Percentiles rank a stretch among this genome's conserved stretches.
These are phyloP conservation scores for Monosporozyma aerobia DNA, from an alignment of 805 yeast species.

Conservation along the genomic window DNA sequence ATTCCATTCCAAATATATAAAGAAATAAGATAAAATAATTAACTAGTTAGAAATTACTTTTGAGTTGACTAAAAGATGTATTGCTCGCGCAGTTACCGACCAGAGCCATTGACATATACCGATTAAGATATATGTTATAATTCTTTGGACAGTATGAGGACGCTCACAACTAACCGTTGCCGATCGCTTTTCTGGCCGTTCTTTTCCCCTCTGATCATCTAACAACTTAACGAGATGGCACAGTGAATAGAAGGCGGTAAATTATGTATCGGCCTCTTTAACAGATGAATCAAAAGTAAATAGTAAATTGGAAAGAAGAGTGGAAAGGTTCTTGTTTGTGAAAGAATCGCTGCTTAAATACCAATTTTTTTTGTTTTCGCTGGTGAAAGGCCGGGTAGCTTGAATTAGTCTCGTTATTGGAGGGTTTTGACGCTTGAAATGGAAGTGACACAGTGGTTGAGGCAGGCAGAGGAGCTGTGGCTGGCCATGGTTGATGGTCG, in stretches of 20 bases:
- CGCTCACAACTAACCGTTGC: slow-evolving; percentile 21
- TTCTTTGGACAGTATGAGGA: slow-evolving; percentile 30
- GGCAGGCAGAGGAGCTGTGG: too few species aligned
- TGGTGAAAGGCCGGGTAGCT: too few species aligned
- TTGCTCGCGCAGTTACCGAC: slow-evolving; percentile 31
- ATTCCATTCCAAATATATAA: slow-evolving; percentile 16
- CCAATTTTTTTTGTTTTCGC: too few species aligned
- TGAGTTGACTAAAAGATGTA: slow-evolving; percentile 7
- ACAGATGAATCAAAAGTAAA: neutral
- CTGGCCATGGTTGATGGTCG: too few species aligned
- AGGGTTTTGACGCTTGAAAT: too few species aligned
- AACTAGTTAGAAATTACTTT: neutral
- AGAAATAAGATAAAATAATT: neutral
- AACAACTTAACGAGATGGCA: slow-evolving; percentile 24
- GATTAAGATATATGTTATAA: neutral
- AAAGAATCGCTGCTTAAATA: neutral
- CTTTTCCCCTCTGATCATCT: slow-evolving; percentile 34
- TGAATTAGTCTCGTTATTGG: too few species aligned
- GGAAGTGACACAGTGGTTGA: too few species aligned
- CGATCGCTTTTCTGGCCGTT: slow-evolving; percentile 24
- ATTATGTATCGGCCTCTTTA: slow-evolving; percentile 24
- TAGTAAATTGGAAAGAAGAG: neutral
- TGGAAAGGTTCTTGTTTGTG: neutral
- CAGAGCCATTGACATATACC: slow-evolving; percentile 15
- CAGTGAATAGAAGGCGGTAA: slow-evolving; percentile 32